Percentiles rank a stretch among this genome's conserved stretches.
phyloP scores from a whole-genome alignment of 306 rosid genomes.

The Ormosia emarginata region DNA sequence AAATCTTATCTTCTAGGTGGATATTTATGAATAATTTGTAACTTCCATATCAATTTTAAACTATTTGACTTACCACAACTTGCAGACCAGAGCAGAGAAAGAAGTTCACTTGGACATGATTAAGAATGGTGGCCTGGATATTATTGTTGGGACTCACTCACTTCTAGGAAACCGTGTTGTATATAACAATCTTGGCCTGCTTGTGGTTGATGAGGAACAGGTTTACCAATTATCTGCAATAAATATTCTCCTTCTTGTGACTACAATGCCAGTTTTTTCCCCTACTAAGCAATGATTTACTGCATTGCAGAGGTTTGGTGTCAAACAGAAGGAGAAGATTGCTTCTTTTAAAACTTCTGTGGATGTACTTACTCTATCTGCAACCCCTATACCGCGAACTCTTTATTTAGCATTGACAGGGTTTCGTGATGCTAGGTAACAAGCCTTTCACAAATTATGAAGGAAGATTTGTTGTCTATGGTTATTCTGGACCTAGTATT shows the following conservation, averaged over 20 bases:
- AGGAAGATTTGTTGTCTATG: background rate
- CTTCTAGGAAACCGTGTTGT: constrained; percentile 94
- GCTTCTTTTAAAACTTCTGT: constrained; percentile 93
- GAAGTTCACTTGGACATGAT: constrained; percentile 68
- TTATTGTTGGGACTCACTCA: constrained; percentile 90
- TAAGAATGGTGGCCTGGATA: constrained; percentile 71
- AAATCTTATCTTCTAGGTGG: constrained; percentile 7
- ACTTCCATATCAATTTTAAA: constrained; percentile 23
- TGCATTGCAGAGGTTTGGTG: constrained; percentile 84
- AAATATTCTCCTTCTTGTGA: constrained; percentile 22
- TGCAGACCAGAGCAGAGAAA: constrained; percentile 86
- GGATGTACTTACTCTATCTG: constrained; percentile 91
- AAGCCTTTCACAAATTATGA: constrained; percentile 20
- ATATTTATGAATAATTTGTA: constrained; percentile 11
- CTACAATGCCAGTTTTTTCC: background rate
- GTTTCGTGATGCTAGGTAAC: constrained; percentile 96
- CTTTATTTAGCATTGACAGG: constrained; percentile 96
- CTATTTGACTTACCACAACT: constrained; percentile 35
- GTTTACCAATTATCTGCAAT: constrained; percentile 40
- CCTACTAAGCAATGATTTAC: constrained; percentile 19
- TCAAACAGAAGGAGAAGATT: constrained; percentile 93
- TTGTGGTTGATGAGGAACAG: constrained; percentile 98
- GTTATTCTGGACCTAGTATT: background rate
- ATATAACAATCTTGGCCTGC: constrained; percentile 85
- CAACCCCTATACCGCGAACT: constrained; percentile 95